A percentile compares a stretch with the other conserved stretches of the same genome.
phyloP scores from a whole-genome alignment of 805 yeast species.

The Candida wancherniae region DNA sequence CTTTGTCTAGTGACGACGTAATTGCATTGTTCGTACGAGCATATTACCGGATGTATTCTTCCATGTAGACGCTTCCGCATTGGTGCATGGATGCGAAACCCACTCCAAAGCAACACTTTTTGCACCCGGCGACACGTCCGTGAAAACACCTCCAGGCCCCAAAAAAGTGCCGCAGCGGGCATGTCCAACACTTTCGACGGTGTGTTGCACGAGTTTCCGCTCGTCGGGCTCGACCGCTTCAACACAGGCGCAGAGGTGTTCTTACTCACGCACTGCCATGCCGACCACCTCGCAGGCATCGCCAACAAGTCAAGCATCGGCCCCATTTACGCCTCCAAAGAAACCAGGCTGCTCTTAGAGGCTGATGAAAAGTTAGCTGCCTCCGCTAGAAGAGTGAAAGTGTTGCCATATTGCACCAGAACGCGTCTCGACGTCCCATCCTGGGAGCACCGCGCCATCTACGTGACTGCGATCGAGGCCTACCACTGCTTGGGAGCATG shows the following conservation, averaged over 20 bases:
- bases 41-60: no score
- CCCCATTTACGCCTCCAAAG: slow-evolving; percentile 43
- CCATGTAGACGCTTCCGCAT: no score
- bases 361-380: slow-evolving; percentile 15
- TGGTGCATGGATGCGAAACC: no score
- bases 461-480: slow-evolving; percentile 42
- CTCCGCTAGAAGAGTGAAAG: slow-evolving; percentile 17
- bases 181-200: slow-evolving; percentile 37
- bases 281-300: slow-evolving; percentile 51
- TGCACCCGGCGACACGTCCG: no score
- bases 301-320: slow-evolving; percentile 35
- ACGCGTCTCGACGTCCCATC: slow-evolving; percentile 15
- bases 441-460: slow-evolving; percentile 16
- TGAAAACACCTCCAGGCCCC: no score
- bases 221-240: slow-evolving; percentile 37
- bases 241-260: slow-evolving; percentile 21
- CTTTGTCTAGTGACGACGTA: no score
- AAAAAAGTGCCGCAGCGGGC: no score
- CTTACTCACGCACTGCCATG: slow-evolving; percentile 49
- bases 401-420: slow-evolving; percentile 19
- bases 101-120: no score
- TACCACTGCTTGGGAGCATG: slow-evolving; percentile 60
- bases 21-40: no score
- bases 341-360: slow-evolving; percentile 30
- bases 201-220: slow-evolving; percentile 44